These are phyloP conservation scores for Pachyrhizus erosus DNA, from an alignment of 306 rosid genomes.

Conservation along the genomic window DNA sequence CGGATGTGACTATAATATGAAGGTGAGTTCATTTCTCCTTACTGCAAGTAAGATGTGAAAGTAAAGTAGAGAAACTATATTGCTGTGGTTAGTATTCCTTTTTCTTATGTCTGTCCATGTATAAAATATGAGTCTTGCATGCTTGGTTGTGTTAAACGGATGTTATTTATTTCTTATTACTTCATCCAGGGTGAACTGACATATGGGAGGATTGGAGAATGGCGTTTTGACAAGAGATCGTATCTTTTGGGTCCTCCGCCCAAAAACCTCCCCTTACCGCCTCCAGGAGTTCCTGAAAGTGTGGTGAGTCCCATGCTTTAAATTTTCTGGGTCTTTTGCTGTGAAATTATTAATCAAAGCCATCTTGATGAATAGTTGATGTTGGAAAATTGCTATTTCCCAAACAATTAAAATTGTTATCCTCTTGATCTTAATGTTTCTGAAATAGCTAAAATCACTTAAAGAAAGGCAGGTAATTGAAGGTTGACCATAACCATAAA, in stretches of 20 bases:
- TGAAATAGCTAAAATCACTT: neutral
- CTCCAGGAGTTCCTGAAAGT: conserved; percentile 93
- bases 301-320: conserved; percentile 66
- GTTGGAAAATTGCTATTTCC: conserved; percentile 21
- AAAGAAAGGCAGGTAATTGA: neutral
- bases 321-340: neutral
- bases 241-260: conserved; percentile 87
- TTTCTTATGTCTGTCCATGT: neutral
- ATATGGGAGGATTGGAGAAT: conserved; percentile 85
- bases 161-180: conserved; percentile 17
- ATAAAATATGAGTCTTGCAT: neutral
- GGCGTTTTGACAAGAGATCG: conserved; percentile 96
- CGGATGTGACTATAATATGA: conserved; percentile 82
- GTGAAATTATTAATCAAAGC: conserved; percentile 24
- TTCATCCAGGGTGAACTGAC: conserved; percentile 72
- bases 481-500: conserved; percentile 6
- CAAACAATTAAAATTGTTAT: neutral
- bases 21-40: conserved; percentile 55
- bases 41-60: conserved; percentile 12
- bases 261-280: conserved; percentile 79
- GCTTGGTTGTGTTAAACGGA: conserved; percentile 6
- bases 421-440: conserved; percentile 2
- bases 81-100: neutral
- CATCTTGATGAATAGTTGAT: neutral
- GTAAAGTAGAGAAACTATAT: conserved; percentile 6